phyloP scores from a whole-genome alignment of 352 stramenopile genomes.

The Hyphochytrium catenoides region DNA sequence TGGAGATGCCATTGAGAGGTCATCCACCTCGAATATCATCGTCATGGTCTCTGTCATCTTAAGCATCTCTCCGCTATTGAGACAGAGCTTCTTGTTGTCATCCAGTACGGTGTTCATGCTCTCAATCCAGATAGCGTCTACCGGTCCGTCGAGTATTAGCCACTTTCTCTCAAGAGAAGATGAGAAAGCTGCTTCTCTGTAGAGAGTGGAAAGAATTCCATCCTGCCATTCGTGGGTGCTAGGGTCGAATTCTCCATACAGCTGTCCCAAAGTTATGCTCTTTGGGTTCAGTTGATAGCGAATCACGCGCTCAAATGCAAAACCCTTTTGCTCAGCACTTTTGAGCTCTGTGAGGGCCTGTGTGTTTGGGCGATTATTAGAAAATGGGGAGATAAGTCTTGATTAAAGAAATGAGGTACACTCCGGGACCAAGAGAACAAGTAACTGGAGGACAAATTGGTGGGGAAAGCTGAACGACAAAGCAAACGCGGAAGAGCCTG shows the following conservation, averaged over 20 bases:
- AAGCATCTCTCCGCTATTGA: conserved; percentile 82
- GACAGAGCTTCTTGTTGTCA: conserved; percentile 86
- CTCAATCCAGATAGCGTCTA: conserved; percentile 90
- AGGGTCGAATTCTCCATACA: conserved; percentile 81
- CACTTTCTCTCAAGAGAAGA: conserved; percentile 68
- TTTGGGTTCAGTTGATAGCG: conserved; percentile 78
- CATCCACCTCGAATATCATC: conserved; percentile 91
- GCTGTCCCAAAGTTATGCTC: conserved; percentile 82
- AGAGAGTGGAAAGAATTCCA: conserved; percentile 65
- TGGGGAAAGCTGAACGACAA: too few relatives aligned
- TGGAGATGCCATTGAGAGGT: conserved; percentile 73
- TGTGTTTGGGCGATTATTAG: too few relatives aligned
- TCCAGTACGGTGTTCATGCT: conserved; percentile 93
- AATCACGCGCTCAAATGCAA: conserved; percentile 59
- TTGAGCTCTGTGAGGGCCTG: conserved; percentile 61
- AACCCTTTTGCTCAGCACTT: conserved; percentile 30
- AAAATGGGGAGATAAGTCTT: too few relatives aligned
- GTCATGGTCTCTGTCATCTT: conserved; percentile 80
- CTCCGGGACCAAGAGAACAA: too few relatives aligned
- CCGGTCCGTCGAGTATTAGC: conserved; percentile 82
- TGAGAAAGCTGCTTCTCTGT: conserved; percentile 65
- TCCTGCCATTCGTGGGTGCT: conserved; percentile 88
- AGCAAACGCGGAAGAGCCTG: too few relatives aligned
- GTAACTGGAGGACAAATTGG: too few relatives aligned
- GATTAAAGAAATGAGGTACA: too few relatives aligned